phyloP scores from a whole-genome alignment of 768 basidiomycete species.

The Pleurotus tuoliensis region DNA sequence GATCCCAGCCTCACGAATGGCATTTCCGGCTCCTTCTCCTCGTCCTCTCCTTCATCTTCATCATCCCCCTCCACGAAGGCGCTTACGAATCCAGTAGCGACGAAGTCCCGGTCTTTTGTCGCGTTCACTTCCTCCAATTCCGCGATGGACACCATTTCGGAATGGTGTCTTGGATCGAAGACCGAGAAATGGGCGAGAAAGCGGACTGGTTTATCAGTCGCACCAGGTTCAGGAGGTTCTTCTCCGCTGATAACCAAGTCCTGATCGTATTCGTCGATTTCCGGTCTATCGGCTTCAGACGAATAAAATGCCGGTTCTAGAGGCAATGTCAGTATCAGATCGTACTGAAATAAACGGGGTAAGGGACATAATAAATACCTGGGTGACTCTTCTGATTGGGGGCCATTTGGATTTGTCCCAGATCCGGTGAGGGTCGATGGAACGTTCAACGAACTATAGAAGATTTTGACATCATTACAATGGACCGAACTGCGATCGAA shows the following conservation, averaged over 20 bases:
- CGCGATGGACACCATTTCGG: constrained; percentile 46
- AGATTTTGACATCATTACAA: no score
- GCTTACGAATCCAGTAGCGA: constrained; percentile 51
- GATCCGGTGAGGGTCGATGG: no score
- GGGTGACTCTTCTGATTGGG: no score
- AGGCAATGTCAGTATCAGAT: no score
- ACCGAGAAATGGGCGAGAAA: constrained; percentile 54
- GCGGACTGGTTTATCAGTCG: constrained; percentile 50
- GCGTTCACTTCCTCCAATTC: constrained; percentile 41
- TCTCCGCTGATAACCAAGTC: constrained; percentile 38
- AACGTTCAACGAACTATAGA: no score
- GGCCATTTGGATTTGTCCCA: no score
- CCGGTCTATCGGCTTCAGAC: no score
- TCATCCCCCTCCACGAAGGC: constrained; percentile 44
- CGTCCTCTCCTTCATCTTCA: constrained; percentile 64
- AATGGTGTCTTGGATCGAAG: constrained; percentile 48
- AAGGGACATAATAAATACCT: no score
- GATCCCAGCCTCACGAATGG: constrained; percentile 45
- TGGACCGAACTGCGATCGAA: no score
- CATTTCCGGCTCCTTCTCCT: constrained; percentile 30
- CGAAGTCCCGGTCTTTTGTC: constrained; percentile 33
- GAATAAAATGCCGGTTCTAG: no score
- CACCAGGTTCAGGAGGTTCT: constrained; percentile 28
- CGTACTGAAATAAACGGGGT: no score
- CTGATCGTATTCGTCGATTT: no score